Base-by-base conservation (phyloP, 2,329 filamentous ascomycete species). In the Pseudogymnoascus sp. region DNA sequence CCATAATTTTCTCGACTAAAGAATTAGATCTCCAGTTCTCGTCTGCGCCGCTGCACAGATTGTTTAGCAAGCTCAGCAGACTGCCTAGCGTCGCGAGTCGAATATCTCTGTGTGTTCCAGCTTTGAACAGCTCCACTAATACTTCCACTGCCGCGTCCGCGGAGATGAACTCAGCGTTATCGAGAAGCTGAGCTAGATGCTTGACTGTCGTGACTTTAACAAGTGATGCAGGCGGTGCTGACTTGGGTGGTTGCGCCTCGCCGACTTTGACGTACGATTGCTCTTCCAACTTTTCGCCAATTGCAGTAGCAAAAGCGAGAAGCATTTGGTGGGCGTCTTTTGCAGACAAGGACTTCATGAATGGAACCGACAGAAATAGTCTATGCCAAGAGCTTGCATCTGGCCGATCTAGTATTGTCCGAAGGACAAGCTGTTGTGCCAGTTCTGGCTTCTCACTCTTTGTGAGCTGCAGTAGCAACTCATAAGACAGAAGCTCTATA, bases 131-230 rank as follows among this genome's bases (percentile, higher is more conserved):
- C 4, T 64, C 66, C 1, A 67, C 60, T 4, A 79, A 67, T 0
- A 77, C 64, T 0, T 70, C 68, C 0, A 28, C 23, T 16, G 74
- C 65, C 14, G 68, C 67, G 0, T 68, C 62, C 14, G 73, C 67
- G 5, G 72, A 70, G 8, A 78, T 68, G 37, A 74, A 76, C 0
- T 71, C 65, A 0, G 74, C 68, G 8, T 70, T 66, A 5, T 72
- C 64, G 14, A 79, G 67, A 2, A 78, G 62, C 64, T 78, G 73
- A 1, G 76, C 75, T 1, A 79, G 70, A 44, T 75, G 69, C 60
- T 79, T 79, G 53, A 77, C 70, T 1, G 77, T 79, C 38, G 76
- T 78, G 3, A 78, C 67, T 62, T 79, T 79, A 56, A 78, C 66
- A 14, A 67, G 25, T 36, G 56, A 60, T 37, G 10, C 16, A 25